Evolutionary conservation across 2,329 filamentous ascomycete species (phyloP), one percentile per base, ranked within the genome.

Genomic region (Myriosclerotinia duriaeana): DNA sequence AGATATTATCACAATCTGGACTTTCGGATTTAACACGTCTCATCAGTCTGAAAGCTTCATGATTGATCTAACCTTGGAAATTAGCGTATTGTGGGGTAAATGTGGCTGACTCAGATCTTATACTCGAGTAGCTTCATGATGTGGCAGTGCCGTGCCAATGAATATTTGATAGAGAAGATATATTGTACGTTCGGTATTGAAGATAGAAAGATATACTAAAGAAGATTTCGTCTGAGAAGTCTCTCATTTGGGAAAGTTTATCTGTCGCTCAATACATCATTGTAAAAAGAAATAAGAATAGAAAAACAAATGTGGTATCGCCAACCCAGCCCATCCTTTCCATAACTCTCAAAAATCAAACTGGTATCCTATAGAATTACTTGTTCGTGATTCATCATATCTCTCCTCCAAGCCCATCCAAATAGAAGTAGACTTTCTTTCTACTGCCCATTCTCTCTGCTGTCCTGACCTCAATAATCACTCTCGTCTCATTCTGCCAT

Each of bases 21-120:
- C 59, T 66, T 66, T 63, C 55, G 48, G 58, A 42, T 67, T 69
- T 67, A 71, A 71, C 70, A 71, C 70, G 67, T 71, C 69, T 70
- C 69, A 56, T 70, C 69, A 56, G 52, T 36, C 48, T 64, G 42
- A 52, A 62, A 64, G 65, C 65, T 66, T 53, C 53, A 54, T 30
- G 40, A 54, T 48, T 53, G 17, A 52, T 17, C 60, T 62, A 62
- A n/a, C n/a, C n/a, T n/a, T n/a, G n/a, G n/a, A n/a, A 34, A 26
- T 61, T 70, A 67, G 71, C 65, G 63, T 44, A 69, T 56, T 69
- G 68, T 72, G 69, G 69, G 68, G 70, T 68, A 69, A 34, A n/a
- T 66, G 69, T 69, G 69, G 67, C 68, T 68, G 56, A 65, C 30
- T 34, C 30, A 34, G 30, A 66, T 42, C 22, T 66, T 59, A 8